Evolutionary conservation across 805 yeast species (phyloP), one percentile per base, ranked within the genome.

Genomic region (Allodekkera sacchari): DNA sequence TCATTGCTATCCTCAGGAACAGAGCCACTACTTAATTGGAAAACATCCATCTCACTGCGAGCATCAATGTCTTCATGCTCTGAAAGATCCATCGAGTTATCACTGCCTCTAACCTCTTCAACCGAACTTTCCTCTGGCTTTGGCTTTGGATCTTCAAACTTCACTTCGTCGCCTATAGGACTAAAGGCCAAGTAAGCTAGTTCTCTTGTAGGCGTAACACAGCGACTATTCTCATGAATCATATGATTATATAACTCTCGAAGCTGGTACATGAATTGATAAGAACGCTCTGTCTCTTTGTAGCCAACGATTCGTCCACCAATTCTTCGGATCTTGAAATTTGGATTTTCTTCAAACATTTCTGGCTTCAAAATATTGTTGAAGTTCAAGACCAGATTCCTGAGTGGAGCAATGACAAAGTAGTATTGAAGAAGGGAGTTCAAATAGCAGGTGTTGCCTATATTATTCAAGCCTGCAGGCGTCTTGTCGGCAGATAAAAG

Each of bases 371-470:
- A 38, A 6, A 54, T 47, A 15, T 56, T 69, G 28, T 71, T 63
- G 44, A 82, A 87, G 2, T 62, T 45, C 32, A 83, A 44, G 13
- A 85, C 67, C 37, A 69, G 66, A 3, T 79, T 72, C 36, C 96
- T 66, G 24, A 92, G 61, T 0, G 96, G 96, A 34, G 74, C 72
- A 27, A 92, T 73, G 6, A 85, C 81, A 59, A 87, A 92, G 53
- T 85, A 89, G 48, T 81, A 89, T 51, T 89, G 98, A 25, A 89
- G 59, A 30, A 92, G 63, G 0, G 97, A 89, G 52, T 92, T 89
- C 53, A 92, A 63, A 45, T 88, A 88, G 55, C 98, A 92, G 0
- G 98, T 89, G 52, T 92, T 92, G 16, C 98, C 98, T 39, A 87
- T 88, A 51, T 92, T 92, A 55, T 81, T 83, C 48, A 92, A 65